Conservation (phyloP, 192 early-diverging fungal species). For the Chytriomyces sp. region DNA sequence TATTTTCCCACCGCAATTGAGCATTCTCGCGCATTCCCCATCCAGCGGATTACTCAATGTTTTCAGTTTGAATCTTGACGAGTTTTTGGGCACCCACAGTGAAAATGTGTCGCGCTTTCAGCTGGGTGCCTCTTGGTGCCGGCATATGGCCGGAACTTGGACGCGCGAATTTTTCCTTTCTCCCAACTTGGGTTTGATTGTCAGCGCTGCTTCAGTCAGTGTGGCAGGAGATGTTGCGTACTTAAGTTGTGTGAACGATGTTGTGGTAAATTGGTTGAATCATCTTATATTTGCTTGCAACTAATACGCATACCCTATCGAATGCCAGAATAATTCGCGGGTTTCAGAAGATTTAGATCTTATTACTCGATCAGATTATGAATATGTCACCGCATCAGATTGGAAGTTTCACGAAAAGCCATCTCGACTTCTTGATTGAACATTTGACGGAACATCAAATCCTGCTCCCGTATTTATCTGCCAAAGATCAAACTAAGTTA, state of each 20-base stretch:
- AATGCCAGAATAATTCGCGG: too few relatives aligned
- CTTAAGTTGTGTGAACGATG: too few relatives aligned
- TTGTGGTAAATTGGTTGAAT: too few relatives aligned
- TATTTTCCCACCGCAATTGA: slow-evolving; percentile 64
- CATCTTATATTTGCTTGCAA: too few relatives aligned
- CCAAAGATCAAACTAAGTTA: slow-evolving; percentile 10
- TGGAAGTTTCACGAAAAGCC: slow-evolving; percentile 47
- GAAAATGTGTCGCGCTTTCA: slow-evolving; percentile 58
- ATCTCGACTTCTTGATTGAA: slow-evolving; percentile 36
- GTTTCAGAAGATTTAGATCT: too few relatives aligned
- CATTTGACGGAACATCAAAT: background rate
- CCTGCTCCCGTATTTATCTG: slow-evolving; percentile 6
- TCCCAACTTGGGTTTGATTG: too few relatives aligned
- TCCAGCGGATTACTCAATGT: slow-evolving; percentile 64
- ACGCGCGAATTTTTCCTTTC: too few relatives aligned
- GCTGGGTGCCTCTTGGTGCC: slow-evolving; percentile 70
- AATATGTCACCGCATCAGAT: background rate
- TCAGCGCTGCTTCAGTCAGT: too few relatives aligned
- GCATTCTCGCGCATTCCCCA: slow-evolving; percentile 61
- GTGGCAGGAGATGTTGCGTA: too few relatives aligned
- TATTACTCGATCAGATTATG: too few relatives aligned
- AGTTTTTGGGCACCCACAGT: slow-evolving; percentile 72
- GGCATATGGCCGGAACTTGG: slow-evolving; percentile 46
- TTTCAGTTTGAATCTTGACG: slow-evolving; percentile 77
- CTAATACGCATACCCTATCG: too few relatives aligned